Evolutionary conservation across 768 basidiomycete genomes (phyloP).

Genomic region (Exidia glandulosa): DNA sequence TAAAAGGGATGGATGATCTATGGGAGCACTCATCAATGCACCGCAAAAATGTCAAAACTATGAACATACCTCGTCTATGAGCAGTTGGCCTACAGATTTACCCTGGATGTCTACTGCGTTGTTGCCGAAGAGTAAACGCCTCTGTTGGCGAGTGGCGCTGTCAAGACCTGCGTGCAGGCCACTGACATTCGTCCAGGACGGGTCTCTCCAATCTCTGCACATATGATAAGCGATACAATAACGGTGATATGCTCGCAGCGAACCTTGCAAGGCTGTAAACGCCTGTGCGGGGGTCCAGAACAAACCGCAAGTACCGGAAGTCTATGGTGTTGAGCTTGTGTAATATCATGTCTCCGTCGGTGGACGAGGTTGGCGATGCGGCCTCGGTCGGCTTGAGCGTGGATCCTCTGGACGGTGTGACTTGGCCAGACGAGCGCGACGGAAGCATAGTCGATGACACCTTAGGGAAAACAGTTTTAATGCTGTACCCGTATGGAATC

Average conservation of each 20-base stretch:
- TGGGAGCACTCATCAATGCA: background rate
- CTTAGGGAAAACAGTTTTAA: slow-evolving; percentile 68
- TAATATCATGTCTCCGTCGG: slow-evolving; percentile 27
- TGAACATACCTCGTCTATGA: slow-evolving; percentile 74
- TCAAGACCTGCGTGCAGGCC: slow-evolving; percentile 57
- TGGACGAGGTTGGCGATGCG: background rate
- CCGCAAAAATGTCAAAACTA: background rate
- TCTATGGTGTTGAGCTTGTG: slow-evolving; percentile 59
- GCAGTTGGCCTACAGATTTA: slow-evolving; percentile 64
- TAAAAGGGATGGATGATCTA: slow-evolving; percentile 96
- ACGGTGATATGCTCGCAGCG: slow-evolving; percentile 10
- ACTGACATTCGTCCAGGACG: slow-evolving; percentile 50
- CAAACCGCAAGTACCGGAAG: slow-evolving; percentile 88
- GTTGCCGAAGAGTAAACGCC: slow-evolving; percentile 62
- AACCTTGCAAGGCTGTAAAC: slow-evolving; percentile 75
- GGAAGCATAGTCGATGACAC: slow-evolving; percentile 4
- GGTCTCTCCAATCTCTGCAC: slow-evolving; percentile 82
- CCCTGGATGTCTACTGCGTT: slow-evolving; percentile 88
- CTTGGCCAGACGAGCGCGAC: slow-evolving; percentile 15
- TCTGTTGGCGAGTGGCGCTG: slow-evolving; percentile 44
- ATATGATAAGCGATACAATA: background rate
- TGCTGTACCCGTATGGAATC: slow-evolving; percentile 62
- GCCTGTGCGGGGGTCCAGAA: slow-evolving; percentile 73
- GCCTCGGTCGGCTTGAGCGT: background rate
- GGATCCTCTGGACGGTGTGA: slow-evolving; percentile 18